Evolutionary conservation across 208 protist genomes (phyloP).

Genomic region (Sergeia podlipaevii): DNA sequence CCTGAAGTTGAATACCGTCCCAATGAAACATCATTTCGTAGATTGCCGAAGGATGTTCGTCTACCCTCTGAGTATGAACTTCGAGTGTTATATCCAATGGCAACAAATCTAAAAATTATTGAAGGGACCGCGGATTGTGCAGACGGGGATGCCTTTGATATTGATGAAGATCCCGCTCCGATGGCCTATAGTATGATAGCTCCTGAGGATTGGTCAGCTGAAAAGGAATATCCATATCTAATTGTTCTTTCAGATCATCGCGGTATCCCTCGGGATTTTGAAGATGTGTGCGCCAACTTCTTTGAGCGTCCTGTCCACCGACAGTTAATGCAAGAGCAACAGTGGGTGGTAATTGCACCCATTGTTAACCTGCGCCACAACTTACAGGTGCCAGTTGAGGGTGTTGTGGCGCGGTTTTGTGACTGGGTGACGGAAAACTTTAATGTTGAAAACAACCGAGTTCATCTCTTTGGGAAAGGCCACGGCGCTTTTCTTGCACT

Average conservation of each 20-base stretch:
- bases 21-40: constrained; percentile 80
- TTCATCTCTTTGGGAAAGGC: constrained; percentile 86
- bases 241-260: constrained; percentile 75
- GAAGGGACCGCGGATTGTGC: constrained; percentile 78
- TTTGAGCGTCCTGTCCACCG: constrained; percentile 72
- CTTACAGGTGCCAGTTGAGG: constrained; percentile 73
- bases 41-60: constrained; percentile 63
- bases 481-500: constrained; percentile 76
- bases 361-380: constrained; percentile 78
- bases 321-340: constrained; percentile 65
- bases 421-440: constrained; percentile 81
- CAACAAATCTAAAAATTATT: constrained; percentile 56
- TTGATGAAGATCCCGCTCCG: constrained; percentile 62
- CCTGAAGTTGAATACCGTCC: constrained; percentile 59
- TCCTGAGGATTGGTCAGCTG: constrained; percentile 52
- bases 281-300: constrained; percentile 85
- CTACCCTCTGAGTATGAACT: constrained; percentile 83
- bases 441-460: constrained; percentile 64
- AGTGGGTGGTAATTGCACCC: constrained; percentile 77
- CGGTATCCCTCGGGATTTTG: constrained; percentile 75
- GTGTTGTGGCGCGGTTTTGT: constrained; percentile 79
- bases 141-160: constrained; percentile 62
- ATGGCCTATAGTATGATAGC: constrained; percentile 79
- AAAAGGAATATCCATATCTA: constrained; percentile 73
- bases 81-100: constrained; percentile 71